A percentile compares a stretch with the other conserved stretches of the same genome.
Evolutionary conservation across 768 basidiomycete species (phyloP).

Genomic region (Lentinula guzmanii): DNA sequence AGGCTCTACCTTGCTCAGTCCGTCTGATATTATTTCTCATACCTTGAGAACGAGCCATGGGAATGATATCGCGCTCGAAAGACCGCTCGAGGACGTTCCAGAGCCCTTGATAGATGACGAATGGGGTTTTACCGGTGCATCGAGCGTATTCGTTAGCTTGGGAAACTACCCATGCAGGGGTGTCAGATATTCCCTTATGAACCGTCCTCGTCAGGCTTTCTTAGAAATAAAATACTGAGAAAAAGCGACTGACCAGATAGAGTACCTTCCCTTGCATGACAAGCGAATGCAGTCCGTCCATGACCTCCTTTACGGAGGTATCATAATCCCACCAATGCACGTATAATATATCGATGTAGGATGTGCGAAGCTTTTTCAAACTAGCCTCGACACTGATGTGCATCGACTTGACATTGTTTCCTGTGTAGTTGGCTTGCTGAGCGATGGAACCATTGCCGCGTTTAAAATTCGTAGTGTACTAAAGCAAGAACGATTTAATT

Average conservation of each 20-base stretch:
- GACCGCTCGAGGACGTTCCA: slow-evolving; percentile 28
- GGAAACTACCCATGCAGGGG: slow-evolving; percentile 32
- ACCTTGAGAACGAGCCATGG: slow-evolving; percentile 19
- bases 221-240: neutral
- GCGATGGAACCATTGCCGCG: slow-evolving; percentile 8
- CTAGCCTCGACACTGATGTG: slow-evolving; percentile 16
- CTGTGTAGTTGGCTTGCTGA: slow-evolving; percentile 18
- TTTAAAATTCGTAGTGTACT: slow-evolving; percentile 19
- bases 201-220: too few relatives aligned
- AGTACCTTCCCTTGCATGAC: slow-evolving; percentile 38
- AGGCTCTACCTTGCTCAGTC: too few relatives aligned
- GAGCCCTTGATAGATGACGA: slow-evolving; percentile 37
- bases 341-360: slow-evolving; percentile 56
- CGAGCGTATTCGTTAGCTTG: slow-evolving; percentile 36
- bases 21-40: neutral
- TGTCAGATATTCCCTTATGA: slow-evolving; percentile 20
- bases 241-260: slow-evolving; percentile 24
- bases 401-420: slow-evolving; percentile 34
- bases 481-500: neutral
- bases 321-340: slow-evolving; percentile 48
- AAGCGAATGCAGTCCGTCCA: slow-evolving; percentile 37
- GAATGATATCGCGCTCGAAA: slow-evolving; percentile 40
- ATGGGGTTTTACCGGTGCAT: slow-evolving; percentile 33
- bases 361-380: slow-evolving; percentile 41
- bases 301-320: slow-evolving; percentile 39